Conservation (phyloP, 2,329 filamentous ascomycete genomes). For the Penicillium sp. region DNA sequence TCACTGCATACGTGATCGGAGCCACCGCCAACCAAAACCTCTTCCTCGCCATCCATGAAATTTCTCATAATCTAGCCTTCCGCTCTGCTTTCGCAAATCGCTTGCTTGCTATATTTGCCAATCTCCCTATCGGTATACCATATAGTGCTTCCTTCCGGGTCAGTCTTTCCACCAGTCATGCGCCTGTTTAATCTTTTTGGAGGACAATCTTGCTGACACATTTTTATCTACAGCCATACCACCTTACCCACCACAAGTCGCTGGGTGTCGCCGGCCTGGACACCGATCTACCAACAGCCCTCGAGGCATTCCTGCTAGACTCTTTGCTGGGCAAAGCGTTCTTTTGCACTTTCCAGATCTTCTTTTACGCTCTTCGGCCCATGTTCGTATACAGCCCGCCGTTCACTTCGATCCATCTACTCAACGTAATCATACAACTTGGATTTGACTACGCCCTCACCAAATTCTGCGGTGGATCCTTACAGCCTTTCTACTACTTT, state of each 20-base stretch:
- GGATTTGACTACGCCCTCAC: conserved; percentile 71
- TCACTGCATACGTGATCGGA: conserved; percentile 83
- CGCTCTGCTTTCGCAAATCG: conserved; percentile 74
- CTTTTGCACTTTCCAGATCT: conserved; percentile 98
- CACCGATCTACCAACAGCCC: conserved; percentile 85
- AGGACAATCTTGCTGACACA: not conserved
- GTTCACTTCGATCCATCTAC: conserved; percentile 75
- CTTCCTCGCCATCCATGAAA: conserved; percentile 97
- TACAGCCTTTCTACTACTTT: conserved; percentile 72
- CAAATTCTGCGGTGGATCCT: conserved; percentile 44
- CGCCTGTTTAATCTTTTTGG: not conserved
- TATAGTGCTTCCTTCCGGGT: conserved; percentile 95
- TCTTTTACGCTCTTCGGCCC: conserved; percentile 95
- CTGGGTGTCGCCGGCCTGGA: conserved; percentile 94
- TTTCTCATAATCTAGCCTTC: conserved; percentile 96
- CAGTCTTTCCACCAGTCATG: conserved; percentile 27
- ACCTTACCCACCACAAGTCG: conserved; percentile 98
- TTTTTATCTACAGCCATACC: conserved; percentile 65
- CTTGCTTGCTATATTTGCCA: conserved; percentile 85
- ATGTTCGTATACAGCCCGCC: conserved; percentile 91
- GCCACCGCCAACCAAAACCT: conserved; percentile 98
- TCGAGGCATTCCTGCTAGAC: conserved; percentile 91
- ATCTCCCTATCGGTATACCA: conserved; percentile 90
- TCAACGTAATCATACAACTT: conserved; percentile 76
- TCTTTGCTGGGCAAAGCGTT: conserved; percentile 93